Conservation (phyloP, 805 yeast genomes). For the Wickerhamia fluorescens region DNA sequence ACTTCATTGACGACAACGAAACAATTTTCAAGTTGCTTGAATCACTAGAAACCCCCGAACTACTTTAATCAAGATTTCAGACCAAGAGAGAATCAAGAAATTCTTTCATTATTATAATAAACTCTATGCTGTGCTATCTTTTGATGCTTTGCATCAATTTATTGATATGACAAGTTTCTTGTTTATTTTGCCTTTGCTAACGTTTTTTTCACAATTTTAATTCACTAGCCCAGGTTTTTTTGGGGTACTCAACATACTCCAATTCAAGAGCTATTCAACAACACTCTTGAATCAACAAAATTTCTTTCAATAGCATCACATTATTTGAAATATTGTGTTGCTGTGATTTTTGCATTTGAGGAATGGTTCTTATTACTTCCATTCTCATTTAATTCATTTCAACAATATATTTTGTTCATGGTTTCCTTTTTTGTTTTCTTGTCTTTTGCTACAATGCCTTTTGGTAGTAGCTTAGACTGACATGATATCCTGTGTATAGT, state of each 20-base stretch:
- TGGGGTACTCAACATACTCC: slow-evolving; percentile 31
- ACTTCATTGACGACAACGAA: slow-evolving; percentile 50
- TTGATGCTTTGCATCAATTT: too few relatives aligned
- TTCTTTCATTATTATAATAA: neutral
- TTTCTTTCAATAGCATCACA: too few relatives aligned
- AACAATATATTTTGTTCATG: slow-evolving; percentile 13
- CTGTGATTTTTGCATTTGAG: slow-evolving; percentile 8
- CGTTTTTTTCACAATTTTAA: too few relatives aligned
- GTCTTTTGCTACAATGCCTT: too few relatives aligned
- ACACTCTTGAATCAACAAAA: slow-evolving; percentile 8
- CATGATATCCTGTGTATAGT: slow-evolving; percentile 35
- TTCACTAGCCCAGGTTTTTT: slow-evolving; percentile 18
- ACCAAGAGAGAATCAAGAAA: neutral
- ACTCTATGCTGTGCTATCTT: neutral
- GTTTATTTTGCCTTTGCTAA: too few relatives aligned
- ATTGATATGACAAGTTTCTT: too few relatives aligned
- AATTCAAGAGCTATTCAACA: slow-evolving; percentile 20
- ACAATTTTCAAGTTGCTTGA: slow-evolving; percentile 52
- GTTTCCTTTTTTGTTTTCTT: too few relatives aligned
- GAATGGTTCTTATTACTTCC: too few relatives aligned
- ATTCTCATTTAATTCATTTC: slow-evolving; percentile 12
- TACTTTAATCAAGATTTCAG: neutral
- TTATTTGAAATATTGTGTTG: too few relatives aligned
- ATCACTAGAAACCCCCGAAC: slow-evolving; percentile 15
- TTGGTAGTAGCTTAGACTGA: too few relatives aligned